Conservation (phyloP, 768 basidiomycete genomes). For the Auriculariales sp. region DNA sequence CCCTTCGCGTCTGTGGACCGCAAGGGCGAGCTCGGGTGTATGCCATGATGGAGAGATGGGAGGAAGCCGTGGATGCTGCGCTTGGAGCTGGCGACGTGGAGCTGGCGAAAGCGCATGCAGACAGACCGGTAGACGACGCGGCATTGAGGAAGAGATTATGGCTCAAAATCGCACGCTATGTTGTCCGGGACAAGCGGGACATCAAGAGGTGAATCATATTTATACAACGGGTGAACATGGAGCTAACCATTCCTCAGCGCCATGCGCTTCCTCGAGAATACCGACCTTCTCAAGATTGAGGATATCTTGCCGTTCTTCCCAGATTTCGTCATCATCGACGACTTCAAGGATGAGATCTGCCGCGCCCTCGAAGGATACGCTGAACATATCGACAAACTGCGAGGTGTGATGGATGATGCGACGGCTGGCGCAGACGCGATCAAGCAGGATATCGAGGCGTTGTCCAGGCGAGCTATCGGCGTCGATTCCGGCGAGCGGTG, state of each 20-base stretch:
- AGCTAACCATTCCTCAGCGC: conserved; percentile 39
- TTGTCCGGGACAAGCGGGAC: conserved; percentile 95
- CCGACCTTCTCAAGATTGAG: conserved; percentile 90
- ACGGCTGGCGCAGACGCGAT: conserved; percentile 86
- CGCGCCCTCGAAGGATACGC: conserved; percentile 90
- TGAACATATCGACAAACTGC: conserved; percentile 75
- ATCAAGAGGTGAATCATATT: conserved; percentile 75
- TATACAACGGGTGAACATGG: background rate
- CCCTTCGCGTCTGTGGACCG: conserved; percentile 79
- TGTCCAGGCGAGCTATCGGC: conserved; percentile 84
- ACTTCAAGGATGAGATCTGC: conserved; percentile 98
- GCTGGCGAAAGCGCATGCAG: conserved; percentile 87
- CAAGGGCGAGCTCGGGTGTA: conserved; percentile 78
- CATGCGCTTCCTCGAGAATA: conserved; percentile 92
- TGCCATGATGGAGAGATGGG: conserved; percentile 93
- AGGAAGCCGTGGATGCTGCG: conserved; percentile 91
- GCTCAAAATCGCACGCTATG: conserved; percentile 97
- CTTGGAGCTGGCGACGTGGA: conserved; percentile 90
- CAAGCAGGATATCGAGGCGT: conserved; percentile 73
- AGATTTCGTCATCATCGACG: conserved; percentile 97
- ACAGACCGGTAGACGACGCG: conserved; percentile 85
- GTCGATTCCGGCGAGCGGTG: conserved; percentile 81
- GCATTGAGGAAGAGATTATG: conserved; percentile 83
- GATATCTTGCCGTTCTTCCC: conserved; percentile 99
- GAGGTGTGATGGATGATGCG: conserved; percentile 92